These are phyloP conservation scores for Trichosporon inkin DNA, from an alignment of 1,284 basidiomycete species.

Conservation along the genomic window DNA sequence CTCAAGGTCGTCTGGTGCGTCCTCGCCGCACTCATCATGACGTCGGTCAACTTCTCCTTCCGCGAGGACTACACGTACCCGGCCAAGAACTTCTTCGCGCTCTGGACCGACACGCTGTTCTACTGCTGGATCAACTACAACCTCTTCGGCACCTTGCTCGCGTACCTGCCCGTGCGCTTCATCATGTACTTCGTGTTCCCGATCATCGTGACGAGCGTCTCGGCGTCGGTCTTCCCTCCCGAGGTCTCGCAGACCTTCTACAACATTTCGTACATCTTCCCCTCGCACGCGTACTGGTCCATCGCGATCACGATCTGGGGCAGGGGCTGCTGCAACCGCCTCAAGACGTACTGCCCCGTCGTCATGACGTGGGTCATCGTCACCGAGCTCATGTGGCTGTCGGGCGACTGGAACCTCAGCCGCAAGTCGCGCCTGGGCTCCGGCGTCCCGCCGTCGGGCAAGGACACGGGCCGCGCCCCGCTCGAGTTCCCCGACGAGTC, in stretches of 20 bases:
- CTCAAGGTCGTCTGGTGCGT: conserved; percentile 25
- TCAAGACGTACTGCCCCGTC: conserved; percentile 24
- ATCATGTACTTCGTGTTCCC: conserved; percentile 14
- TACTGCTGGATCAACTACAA: conserved; percentile 21
- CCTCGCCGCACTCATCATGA: conserved; percentile 15
- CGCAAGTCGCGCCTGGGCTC: background rate
- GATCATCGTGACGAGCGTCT: conserved; percentile 15
- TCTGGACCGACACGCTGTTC: conserved; percentile 15
- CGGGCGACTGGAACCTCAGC: background rate
- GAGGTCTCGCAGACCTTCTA: conserved; percentile 25
- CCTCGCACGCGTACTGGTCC: conserved; percentile 23
- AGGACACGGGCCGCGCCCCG: too few relatives aligned
- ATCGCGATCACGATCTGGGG: conserved; percentile 19
- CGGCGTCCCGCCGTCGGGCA: background rate
- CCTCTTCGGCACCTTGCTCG: conserved; percentile 17
- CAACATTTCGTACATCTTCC: conserved; percentile 24
- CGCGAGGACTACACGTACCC: conserved; percentile 16
- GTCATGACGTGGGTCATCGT: conserved; percentile 26
- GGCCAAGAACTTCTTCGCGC: conserved; percentile 25
- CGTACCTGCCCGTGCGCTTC: conserved; percentile 19
- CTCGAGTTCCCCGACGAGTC: too few relatives aligned
- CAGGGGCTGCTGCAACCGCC: conserved; percentile 20
- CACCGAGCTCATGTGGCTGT: conserved; percentile 15
- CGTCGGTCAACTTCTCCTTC: conserved; percentile 10
- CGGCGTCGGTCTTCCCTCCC: conserved; percentile 23